These are phyloP conservation scores for Trebouxia sp. DNA, from an alignment of 139 green algal species.

Conservation along the genomic window DNA sequence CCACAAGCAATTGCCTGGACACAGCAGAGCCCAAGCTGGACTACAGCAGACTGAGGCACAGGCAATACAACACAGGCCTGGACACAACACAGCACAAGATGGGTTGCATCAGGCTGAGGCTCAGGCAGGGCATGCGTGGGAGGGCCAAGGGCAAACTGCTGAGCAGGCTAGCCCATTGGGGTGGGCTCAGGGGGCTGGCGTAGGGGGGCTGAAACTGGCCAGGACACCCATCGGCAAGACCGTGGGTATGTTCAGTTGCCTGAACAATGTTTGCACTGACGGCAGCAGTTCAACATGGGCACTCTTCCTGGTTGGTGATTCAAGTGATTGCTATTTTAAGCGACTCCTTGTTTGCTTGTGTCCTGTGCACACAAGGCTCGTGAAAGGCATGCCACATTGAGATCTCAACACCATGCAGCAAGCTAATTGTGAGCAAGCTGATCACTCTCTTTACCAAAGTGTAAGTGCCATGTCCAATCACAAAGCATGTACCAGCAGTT, in stretches of 20 bases:
- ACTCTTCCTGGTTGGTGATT: neutral
- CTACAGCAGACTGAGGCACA: neutral
- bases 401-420: neutral
- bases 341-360: no score
- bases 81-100: no score
- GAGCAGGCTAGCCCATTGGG: neutral
- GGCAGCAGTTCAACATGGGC: neutral
- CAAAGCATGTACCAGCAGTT: no score
- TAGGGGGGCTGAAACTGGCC: conserved; percentile 40
- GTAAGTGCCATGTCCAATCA: no score
- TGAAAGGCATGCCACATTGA: no score
- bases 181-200: neutral
- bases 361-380: no score
- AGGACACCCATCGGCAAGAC: conserved; percentile 33
- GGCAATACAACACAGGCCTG: neutral
- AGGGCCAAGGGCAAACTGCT: neutral
- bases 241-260: neutral
- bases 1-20: neutral
- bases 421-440: neutral
- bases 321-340: no score
- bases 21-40: no score
- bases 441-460: no score
- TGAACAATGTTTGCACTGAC: no score
- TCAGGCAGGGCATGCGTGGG: neutral
- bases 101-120: neutral